phyloP scores from a whole-genome alignment of 2,329 filamentous ascomycete species.

The Penicillium griseofulvum region DNA sequence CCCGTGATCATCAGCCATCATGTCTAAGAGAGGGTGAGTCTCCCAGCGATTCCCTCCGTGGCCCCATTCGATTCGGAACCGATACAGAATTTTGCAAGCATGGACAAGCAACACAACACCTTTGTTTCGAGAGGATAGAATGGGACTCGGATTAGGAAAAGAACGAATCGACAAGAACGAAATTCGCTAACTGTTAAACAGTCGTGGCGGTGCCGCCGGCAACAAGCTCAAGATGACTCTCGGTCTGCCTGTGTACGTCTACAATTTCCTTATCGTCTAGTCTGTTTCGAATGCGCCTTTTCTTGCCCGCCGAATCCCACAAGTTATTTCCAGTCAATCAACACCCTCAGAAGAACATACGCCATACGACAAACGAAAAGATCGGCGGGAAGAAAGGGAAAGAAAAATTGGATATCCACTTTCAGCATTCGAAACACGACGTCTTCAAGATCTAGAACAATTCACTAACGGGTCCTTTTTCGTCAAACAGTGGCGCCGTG shows the following conservation, averaged over 20 bases:
- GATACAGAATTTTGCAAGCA: conserved; percentile 10
- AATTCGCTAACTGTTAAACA: conserved; percentile 34
- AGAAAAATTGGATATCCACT: conserved; percentile 3
- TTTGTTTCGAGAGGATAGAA: conserved; percentile 10
- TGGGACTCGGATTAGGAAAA: conserved; percentile 4
- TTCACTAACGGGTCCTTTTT: conserved; percentile 19
- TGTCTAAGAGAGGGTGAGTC: conserved; percentile 54
- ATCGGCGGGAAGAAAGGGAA: conserved; percentile 5
- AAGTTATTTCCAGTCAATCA: conserved; percentile 12
- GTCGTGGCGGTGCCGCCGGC: conserved; percentile 85
- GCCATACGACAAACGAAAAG: not conserved
- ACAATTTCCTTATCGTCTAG: conserved; percentile 13
- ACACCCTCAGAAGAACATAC: not conserved
- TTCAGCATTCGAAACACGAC: conserved; percentile 15
- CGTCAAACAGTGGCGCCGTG: conserved; percentile 76
- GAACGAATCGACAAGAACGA: conserved; percentile 6
- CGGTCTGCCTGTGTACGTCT: conserved; percentile 97
- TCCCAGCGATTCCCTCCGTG: conserved; percentile 12
- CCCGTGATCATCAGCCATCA: conserved; percentile 45
- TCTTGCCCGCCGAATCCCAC: conserved; percentile 11
- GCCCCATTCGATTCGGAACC: conserved; percentile 16
- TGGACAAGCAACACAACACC: conserved; percentile 5
- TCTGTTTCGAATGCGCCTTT: conserved; percentile 9
- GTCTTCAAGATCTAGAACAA: conserved; percentile 19
- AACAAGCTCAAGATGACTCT: conserved; percentile 99